These are phyloP conservation scores for Boletellus deceptivus DNA, from an alignment of 1,284 basidiomycete genomes.

Conservation along the genomic window DNA sequence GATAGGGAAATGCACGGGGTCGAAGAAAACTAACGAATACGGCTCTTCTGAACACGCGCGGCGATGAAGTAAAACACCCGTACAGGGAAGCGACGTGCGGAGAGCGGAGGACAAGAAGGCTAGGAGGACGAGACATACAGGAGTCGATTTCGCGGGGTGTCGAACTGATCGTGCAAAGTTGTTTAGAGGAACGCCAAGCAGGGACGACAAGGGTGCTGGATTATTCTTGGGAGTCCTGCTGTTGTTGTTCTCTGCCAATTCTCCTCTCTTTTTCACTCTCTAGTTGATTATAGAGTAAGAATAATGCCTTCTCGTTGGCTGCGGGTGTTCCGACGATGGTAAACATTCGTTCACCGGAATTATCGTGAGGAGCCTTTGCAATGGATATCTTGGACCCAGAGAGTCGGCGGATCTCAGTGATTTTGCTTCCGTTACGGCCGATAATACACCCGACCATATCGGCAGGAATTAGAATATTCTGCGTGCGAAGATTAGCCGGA, in stretches of 20 bases:
- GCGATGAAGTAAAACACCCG: constrained; percentile 13
- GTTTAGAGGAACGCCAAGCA: constrained; percentile 1
- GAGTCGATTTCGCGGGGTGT: constrained; percentile 13
- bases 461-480: constrained; percentile 98
- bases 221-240: constrained; percentile 56
- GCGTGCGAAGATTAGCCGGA: constrained; percentile 85
- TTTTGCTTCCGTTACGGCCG: constrained; percentile 95
- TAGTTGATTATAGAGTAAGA: constrained; percentile 95
- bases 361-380: constrained; percentile 97
- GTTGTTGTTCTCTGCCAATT: constrained; percentile 76
- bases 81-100: constrained; percentile 11
- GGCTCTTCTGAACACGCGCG: constrained; percentile 15
- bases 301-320: constrained; percentile 94
- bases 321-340: constrained; percentile 97
- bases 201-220: not conserved
- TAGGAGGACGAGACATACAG: constrained; percentile 25
- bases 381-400: constrained; percentile 97
- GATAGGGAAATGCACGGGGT: constrained; percentile 24
- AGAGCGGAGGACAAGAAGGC: constrained; percentile 31
- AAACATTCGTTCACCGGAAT: constrained; percentile 99
- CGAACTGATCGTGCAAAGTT: constrained; percentile 16
- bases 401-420: constrained; percentile 96
- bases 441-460: constrained; percentile 99
- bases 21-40: constrained; percentile 26
- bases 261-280: constrained; percentile 95